These are phyloP conservation scores for Rosellinia necatrix DNA, from an alignment of 2,329 filamentous ascomycete species.

Conservation along the genomic window DNA sequence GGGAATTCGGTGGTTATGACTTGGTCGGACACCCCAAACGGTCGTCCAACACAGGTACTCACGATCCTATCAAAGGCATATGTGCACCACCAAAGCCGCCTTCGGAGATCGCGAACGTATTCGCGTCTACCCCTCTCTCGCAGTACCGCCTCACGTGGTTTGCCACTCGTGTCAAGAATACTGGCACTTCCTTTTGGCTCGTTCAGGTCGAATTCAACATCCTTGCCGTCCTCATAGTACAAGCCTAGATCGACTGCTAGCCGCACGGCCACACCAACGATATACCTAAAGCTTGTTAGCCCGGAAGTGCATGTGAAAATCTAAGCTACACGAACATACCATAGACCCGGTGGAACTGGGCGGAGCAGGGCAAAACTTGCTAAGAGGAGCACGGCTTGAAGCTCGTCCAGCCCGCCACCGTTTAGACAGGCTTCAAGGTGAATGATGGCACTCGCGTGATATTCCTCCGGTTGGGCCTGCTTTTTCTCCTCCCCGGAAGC, in stretches of 20 bases:
- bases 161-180: slow-evolving; percentile 41
- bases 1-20: slow-evolving; percentile 96
- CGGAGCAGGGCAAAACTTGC: slow-evolving; percentile 90
- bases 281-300: slow-evolving; percentile 64
- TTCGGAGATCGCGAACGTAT: slow-evolving; percentile 83
- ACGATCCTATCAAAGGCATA: slow-evolving; percentile 96
- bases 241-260: slow-evolving; percentile 89
- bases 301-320: not conserved
- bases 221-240: slow-evolving; percentile 86
- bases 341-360: slow-evolving; percentile 89
- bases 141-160: slow-evolving; percentile 43
- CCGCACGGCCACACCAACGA: slow-evolving; percentile 89
- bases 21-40: slow-evolving; percentile 94
- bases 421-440: slow-evolving; percentile 88
- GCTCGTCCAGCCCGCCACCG: slow-evolving; percentile 86
- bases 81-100: slow-evolving; percentile 94
- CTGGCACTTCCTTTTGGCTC: slow-evolving; percentile 47
- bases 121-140: slow-evolving; percentile 71
- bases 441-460: slow-evolving; percentile 91
- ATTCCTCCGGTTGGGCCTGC: slow-evolving; percentile 84
- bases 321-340: slow-evolving; percentile 53
- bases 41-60: slow-evolving; percentile 88
- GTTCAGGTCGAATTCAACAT: slow-evolving; percentile 63
- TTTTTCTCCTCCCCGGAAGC: slow-evolving; percentile 43
- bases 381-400: slow-evolving; percentile 89